Evolutionary conservation across 1,284 basidiomycete genomes (phyloP).

Genomic region (Cryptococcus sp.): DNA sequence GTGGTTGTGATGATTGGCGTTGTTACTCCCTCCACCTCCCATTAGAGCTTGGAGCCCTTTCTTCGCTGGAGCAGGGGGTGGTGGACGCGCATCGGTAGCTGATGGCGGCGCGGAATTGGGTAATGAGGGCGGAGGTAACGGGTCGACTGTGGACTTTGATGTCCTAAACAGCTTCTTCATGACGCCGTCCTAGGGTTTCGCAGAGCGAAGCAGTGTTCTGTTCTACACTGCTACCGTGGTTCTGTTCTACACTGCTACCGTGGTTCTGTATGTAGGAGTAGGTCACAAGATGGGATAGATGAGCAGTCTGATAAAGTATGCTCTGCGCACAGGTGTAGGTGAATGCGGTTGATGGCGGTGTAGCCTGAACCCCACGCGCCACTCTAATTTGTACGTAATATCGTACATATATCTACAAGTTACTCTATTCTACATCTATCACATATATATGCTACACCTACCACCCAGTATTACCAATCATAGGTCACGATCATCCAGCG

Average conservation of each 20-base stretch:
- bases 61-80: conserved; percentile 1
- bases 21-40: neutral
- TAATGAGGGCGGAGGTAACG: conserved; percentile 18
- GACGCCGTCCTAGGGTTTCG: too few species aligned
- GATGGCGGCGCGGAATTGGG: neutral
- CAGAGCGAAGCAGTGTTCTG: too few species aligned
- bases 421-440: neutral
- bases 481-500: conserved; percentile 29
- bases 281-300: too few species aligned
- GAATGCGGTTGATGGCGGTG: neutral
- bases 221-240: too few species aligned
- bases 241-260: too few species aligned
- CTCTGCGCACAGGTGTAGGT: too few species aligned
- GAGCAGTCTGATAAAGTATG: too few species aligned
- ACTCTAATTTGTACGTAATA: neutral
- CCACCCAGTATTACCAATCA: too few species aligned
- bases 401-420: neutral
- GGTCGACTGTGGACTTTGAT: conserved; percentile 16
- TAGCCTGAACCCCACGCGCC: neutral
- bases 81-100: neutral
- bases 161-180: conserved; percentile 28
- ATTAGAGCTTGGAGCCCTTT: neutral
- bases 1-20: neutral
- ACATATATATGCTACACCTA: neutral
- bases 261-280: too few species aligned